Percentiles rank a stretch among this genome's conserved stretches.
These are phyloP conservation scores for Flammula alnicola DNA, from an alignment of 1,284 basidiomycete species.

Conservation along the genomic window DNA sequence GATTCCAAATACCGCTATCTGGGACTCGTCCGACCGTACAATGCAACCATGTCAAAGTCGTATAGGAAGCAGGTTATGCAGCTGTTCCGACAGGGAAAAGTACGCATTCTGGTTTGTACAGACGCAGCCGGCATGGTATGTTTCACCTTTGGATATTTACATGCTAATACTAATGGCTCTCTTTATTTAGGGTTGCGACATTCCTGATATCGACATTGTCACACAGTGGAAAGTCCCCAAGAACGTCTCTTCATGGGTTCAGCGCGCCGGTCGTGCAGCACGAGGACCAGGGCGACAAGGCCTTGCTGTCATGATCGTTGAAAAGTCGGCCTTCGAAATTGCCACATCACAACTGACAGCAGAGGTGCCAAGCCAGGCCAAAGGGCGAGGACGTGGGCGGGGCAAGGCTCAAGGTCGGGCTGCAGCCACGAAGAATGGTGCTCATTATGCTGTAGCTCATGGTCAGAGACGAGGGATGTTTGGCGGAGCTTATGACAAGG, in stretches of 20 bases:
- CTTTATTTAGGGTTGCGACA: slow-evolving; percentile 34
- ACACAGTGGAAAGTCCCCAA: slow-evolving; percentile 37
- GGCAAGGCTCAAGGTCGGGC: background rate
- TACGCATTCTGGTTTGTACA: slow-evolving; percentile 36
- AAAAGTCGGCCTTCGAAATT: slow-evolving; percentile 1
- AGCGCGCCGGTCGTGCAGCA: slow-evolving; percentile 33
- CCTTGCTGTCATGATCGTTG: slow-evolving; percentile 26
- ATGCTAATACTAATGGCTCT: background rate
- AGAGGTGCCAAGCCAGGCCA: background rate
- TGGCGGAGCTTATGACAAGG: background rate
- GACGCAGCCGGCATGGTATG: too few relatives aligned
- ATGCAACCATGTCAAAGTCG: slow-evolving; percentile 22
- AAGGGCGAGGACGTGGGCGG: too few relatives aligned
- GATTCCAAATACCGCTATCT: slow-evolving; percentile 9
- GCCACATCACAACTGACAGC: background rate
- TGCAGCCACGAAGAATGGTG: background rate
- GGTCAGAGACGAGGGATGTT: background rate
- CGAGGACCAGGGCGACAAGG: slow-evolving; percentile 21
- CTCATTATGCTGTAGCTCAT: background rate
- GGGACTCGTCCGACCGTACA: slow-evolving; percentile 33
- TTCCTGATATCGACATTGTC: slow-evolving; percentile 36
- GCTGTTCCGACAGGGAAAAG: slow-evolving; percentile 25
- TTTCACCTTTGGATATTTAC: slow-evolving; percentile 37
- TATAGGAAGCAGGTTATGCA: slow-evolving; percentile 25
- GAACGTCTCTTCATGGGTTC: slow-evolving; percentile 32